Base-by-base conservation (phyloP, 495 filamentous ascomycete species). In the Penicillium parvum region DNA sequence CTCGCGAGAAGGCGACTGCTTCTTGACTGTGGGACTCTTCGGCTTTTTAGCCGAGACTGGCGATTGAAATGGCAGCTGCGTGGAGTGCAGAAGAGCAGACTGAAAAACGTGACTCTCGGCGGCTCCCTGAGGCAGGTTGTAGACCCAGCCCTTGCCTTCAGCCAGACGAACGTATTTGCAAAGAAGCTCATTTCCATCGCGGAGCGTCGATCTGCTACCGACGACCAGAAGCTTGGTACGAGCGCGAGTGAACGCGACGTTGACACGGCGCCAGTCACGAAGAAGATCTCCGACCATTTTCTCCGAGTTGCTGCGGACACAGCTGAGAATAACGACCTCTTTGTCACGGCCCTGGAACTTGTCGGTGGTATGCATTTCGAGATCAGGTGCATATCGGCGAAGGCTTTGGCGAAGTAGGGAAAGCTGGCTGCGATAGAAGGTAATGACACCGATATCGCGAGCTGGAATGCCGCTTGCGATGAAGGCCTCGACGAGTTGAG, bases 301-400 rank as follows among this genome's bases (percentile, higher is more conserved):
- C 1, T 76, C 74, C 23, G 88, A 77, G 53, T 98, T 98, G 53
- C 81, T 90, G 8, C 92, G 79, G 6, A 98, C 92, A 20, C 91
- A 81, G 36, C 76, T 83, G 10, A 98, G 76, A 16, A 98, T 77
- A 9, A 96, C 75, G 9, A 95, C 80, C 53, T 90, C 86, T 64
- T 98, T 98, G 61, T 98, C 92, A 2, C 92, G 76, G 4, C 92
- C 92, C 62, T 98, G 92, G 64, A 95, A 98, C 39, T 88, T 87
- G 57, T 98, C 92, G 4, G 92, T 87, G 0, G 92, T 96, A 64
- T 96, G 88, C 78, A 96, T 88, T 63, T 98, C 92, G 9, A 98
- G 79, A 1, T 70, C 77, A 6, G 75, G 64, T 3, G 65, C 49
- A 46, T 69, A 55, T 32, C 62, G 71, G 17, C 75, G 72, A 33